A percentile compares a stretch with the other conserved stretches of the same genome.
phyloP scores from a whole-genome alignment of 768 basidiomycete genomes.

The Phylloporus rhodoxanthus region DNA sequence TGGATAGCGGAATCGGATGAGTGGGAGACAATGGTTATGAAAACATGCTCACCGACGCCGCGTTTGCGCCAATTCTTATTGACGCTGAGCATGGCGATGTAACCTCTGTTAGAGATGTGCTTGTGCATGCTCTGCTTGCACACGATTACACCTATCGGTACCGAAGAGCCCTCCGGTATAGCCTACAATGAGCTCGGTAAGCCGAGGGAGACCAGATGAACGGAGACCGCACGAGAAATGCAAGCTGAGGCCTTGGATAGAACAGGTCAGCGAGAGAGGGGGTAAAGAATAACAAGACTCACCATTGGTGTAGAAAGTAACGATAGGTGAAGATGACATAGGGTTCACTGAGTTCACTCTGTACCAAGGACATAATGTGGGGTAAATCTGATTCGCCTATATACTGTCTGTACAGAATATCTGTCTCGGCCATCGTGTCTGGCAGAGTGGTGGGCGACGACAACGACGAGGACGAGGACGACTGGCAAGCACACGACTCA shows the following conservation, averaged over 20 bases:
- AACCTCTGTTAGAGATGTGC: conserved; percentile 74
- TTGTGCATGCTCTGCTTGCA: conserved; percentile 94
- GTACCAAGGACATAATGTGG: conserved; percentile 80
- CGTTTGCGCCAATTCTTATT: conserved; percentile 77
- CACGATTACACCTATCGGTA: conserved; percentile 86
- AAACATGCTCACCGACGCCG: conserved; percentile 72
- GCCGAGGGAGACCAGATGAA: neutral
- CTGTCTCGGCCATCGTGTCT: conserved; percentile 33
- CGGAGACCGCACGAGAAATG: conserved; percentile 55
- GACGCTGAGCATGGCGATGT: conserved; percentile 97
- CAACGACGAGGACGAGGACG: neutral
- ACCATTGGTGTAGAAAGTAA: conserved; percentile 97
- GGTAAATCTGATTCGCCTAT: conserved; percentile 71
- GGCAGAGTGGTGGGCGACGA: neutral
- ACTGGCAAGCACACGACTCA: neutral
- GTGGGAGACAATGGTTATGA: neutral
- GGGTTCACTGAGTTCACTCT: conserved; percentile 91
- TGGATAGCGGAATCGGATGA: conserved; percentile 27
- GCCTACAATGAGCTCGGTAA: conserved; percentile 16
- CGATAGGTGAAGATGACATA: conserved; percentile 96
- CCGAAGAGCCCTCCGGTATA: conserved; percentile 28
- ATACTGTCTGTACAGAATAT: conserved; percentile 60
- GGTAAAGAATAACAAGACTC: conserved; percentile 25
- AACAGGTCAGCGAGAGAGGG: conserved; percentile 2
- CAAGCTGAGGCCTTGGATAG: conserved; percentile 72